Evolutionary conservation across 148 eudicot genomes (phyloP).

Genomic region (Vaccinium myrtillus): DNA sequence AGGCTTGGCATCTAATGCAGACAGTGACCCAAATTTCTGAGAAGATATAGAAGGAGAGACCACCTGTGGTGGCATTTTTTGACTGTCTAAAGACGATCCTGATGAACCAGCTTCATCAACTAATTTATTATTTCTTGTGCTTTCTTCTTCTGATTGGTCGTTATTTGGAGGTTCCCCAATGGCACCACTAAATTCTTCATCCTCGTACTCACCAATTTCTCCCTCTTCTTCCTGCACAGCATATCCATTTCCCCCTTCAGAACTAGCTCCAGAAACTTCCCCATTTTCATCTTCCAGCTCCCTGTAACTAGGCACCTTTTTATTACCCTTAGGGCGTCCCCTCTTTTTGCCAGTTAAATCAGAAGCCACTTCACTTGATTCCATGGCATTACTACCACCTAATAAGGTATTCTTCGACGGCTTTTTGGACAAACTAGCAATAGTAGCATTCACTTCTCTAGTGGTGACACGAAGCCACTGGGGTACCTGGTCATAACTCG

Average conservation of each 20-base stretch:
- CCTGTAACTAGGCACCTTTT: constrained; percentile 69
- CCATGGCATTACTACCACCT: constrained; percentile 37
- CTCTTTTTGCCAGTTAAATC: constrained; percentile 51
- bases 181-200: constrained; percentile 53
- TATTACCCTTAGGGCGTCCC: constrained; percentile 64
- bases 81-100: constrained; percentile 73
- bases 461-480: constrained; percentile 87
- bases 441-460: constrained; percentile 67
- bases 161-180: constrained; percentile 39
- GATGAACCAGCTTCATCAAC: constrained; percentile 77
- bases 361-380: constrained; percentile 42
- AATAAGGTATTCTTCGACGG: constrained; percentile 50
- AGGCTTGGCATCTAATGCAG: constrained; percentile 89
- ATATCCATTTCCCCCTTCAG: constrained; percentile 67
- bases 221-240: constrained; percentile 68
- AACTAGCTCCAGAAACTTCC: constrained; percentile 77
- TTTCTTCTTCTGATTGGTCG: constrained; percentile 59
- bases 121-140: constrained; percentile 32
- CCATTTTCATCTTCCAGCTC: constrained; percentile 83
- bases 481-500: constrained; percentile 84
- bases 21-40: constrained; percentile 89
- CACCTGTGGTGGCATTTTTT: constrained; percentile 42
- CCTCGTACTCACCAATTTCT: constrained; percentile 72
- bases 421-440: constrained; percentile 73
- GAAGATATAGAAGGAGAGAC: constrained; percentile 70